Evolutionary conservation across 345 rosid genomes (phyloP).

Genomic region (Sisymbrium irio): DNA sequence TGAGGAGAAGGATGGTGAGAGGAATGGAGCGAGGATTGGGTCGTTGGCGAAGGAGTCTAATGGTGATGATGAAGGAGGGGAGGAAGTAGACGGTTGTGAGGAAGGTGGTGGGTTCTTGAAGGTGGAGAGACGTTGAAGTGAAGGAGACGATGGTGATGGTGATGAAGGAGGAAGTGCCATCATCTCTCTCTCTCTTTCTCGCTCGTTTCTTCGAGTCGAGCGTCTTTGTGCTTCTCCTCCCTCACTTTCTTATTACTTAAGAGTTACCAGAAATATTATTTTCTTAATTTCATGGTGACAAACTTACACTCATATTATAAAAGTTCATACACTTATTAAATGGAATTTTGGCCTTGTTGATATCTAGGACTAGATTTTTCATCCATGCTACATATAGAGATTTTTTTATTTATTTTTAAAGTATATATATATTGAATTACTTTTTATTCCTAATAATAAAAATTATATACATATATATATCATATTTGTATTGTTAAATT

Average conservation of each 20-base stretch:
- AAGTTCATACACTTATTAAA: too few species aligned
- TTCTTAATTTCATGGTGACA: too few species aligned
- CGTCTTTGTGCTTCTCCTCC: not conserved
- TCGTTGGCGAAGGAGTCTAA: slow-evolving; percentile 72
- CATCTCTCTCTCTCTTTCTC: slow-evolving; percentile 32
- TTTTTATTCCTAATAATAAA: too few species aligned
- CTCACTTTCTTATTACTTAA: not conserved
- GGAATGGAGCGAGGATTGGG: slow-evolving; percentile 76
- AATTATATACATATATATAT: too few species aligned
- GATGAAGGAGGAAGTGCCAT: slow-evolving; percentile 54
- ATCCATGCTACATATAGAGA: too few species aligned
- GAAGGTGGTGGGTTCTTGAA: slow-evolving; percentile 40
- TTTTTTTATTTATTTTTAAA: too few species aligned
- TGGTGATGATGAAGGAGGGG: slow-evolving; percentile 43
- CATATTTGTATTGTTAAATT: too few species aligned
- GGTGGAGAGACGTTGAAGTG: slow-evolving; percentile 81
- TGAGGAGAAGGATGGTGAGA: slow-evolving; percentile 85
- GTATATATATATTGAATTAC: too few species aligned
- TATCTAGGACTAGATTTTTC: too few species aligned
- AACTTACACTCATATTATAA: too few species aligned
- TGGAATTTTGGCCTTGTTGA: too few species aligned
- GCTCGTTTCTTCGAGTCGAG: not conserved
- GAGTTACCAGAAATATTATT: not conserved
- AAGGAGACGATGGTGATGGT: slow-evolving; percentile 41
- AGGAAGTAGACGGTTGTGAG: slow-evolving; percentile 6